Conservation (phyloP, 2,329 filamentous ascomycete genomes). For the Verticillium alfalfae region DNA sequence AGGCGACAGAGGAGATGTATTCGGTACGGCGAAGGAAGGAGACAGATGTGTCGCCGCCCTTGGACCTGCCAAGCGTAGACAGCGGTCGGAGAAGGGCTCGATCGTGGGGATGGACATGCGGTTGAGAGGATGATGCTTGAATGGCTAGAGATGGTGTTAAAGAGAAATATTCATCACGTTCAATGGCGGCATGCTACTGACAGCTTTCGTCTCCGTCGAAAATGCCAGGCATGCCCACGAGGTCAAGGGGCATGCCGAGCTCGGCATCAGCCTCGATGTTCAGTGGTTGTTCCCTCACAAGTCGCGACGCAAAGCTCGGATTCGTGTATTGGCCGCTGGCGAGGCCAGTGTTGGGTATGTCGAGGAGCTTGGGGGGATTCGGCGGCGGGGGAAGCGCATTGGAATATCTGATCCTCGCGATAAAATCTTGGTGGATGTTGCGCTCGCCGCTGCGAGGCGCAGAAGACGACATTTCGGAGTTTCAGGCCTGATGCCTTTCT, state of each 20-base stretch:
- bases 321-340: slow-evolving; percentile 83
- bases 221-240: slow-evolving; percentile 90
- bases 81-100: slow-evolving; percentile 77
- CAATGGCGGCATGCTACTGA: slow-evolving; percentile 35
- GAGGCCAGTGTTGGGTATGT: slow-evolving; percentile 91
- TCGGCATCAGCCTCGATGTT: slow-evolving; percentile 98
- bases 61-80: slow-evolving; percentile 78
- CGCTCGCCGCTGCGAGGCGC: slow-evolving; percentile 44
- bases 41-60: slow-evolving; percentile 69
- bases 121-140: slow-evolving; percentile 67
- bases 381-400: slow-evolving; percentile 94
- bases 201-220: slow-evolving; percentile 94
- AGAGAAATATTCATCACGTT: background rate
- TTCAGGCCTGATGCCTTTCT: background rate
- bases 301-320: slow-evolving; percentile 80
- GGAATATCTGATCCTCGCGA: slow-evolving; percentile 89
- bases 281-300: slow-evolving; percentile 85
- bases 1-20: slow-evolving; percentile 69
- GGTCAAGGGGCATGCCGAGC: slow-evolving; percentile 92
- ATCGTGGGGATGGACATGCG: slow-evolving; percentile 76
- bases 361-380: slow-evolving; percentile 91
- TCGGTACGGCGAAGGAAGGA: slow-evolving; percentile 95
- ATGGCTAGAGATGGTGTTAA: slow-evolving; percentile 54
- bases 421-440: slow-evolving; percentile 87
- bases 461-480: slow-evolving; percentile 22